Conservation (phyloP, 2,329 filamentous ascomycete species). For the Bipolaris cookei region DNA sequence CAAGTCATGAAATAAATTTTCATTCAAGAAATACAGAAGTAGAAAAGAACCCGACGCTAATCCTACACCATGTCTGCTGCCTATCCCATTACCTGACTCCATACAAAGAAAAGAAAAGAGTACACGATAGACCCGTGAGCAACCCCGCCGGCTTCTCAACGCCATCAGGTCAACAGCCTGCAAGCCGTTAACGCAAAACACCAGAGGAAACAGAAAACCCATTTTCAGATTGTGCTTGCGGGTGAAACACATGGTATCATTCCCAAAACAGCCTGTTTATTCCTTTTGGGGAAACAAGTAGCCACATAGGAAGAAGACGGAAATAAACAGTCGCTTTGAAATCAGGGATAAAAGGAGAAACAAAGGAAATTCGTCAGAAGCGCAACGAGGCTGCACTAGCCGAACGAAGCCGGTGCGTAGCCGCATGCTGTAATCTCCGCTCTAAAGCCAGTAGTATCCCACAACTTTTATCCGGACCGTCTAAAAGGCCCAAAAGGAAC, state of each 20-base stretch:
- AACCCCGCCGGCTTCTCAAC: slow-evolving; percentile 26
- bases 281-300: slow-evolving; percentile 20
- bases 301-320: slow-evolving; percentile 16
- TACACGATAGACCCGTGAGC: slow-evolving; percentile 16
- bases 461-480: slow-evolving; percentile 30
- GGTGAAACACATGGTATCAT: slow-evolving; percentile 42
- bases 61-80: slow-evolving; percentile 26
- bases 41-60: slow-evolving; percentile 15
- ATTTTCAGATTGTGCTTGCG: slow-evolving; percentile 24
- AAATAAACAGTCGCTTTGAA: slow-evolving; percentile 16
- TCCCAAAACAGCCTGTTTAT: slow-evolving; percentile 23
- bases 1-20: slow-evolving; percentile 4
- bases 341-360: not conserved
- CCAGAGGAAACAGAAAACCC: slow-evolving; percentile 28
- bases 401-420: slow-evolving; percentile 15
- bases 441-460: slow-evolving; percentile 6
- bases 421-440: slow-evolving; percentile 8
- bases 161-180: slow-evolving; percentile 20
- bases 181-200: slow-evolving; percentile 29
- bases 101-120: slow-evolving; percentile 15
- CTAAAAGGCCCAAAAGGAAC: slow-evolving; percentile 27
- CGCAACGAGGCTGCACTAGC: slow-evolving; percentile 10
- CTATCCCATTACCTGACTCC: not conserved
- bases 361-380: slow-evolving; percentile 14
- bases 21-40: slow-evolving; percentile 19